Percentiles rank a stretch among this genome's conserved stretches.
phyloP scores from a whole-genome alignment of 192 early-diverging fungal genomes.

The Coemansia sp. region DNA sequence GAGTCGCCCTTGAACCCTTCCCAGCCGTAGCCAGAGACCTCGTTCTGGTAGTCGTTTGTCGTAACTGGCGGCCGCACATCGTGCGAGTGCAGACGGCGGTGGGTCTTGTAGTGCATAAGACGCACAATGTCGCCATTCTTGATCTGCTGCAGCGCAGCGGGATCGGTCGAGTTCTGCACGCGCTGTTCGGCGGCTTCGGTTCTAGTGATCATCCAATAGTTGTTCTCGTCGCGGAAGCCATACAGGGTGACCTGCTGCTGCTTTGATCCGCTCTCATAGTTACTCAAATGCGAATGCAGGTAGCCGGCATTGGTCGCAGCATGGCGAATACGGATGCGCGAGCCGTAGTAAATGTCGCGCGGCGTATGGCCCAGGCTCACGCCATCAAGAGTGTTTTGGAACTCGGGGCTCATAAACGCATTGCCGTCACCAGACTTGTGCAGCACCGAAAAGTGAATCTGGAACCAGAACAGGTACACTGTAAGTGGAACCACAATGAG shows the following conservation, averaged over 20 bases:
- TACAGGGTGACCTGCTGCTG: conserved; percentile 83
- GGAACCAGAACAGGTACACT: conserved; percentile 83
- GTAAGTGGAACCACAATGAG: conserved; percentile 76
- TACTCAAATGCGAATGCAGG: conserved; percentile 63
- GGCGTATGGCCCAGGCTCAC: conserved; percentile 48
- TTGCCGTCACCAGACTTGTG: conserved; percentile 82
- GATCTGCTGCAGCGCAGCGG: conserved; percentile 45
- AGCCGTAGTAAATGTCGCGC: conserved; percentile 53
- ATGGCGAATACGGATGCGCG: conserved; percentile 48
- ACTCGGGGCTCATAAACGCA: conserved; percentile 84
- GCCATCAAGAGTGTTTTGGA: conserved; percentile 80
- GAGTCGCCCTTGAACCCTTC: conserved; percentile 75
- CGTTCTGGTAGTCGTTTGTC: conserved; percentile 70
- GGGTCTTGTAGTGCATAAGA: conserved; percentile 64
- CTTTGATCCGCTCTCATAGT: conserved; percentile 62
- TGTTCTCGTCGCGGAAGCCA: conserved; percentile 81
- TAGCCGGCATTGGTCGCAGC: conserved; percentile 50
- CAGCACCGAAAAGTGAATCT: conserved; percentile 85
- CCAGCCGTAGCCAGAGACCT: conserved; percentile 71
- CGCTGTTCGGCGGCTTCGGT: conserved; percentile 28
- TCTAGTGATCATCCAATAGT: conserved; percentile 64
- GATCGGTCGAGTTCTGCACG: conserved; percentile 36
- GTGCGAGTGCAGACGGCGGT: conserved; percentile 70
- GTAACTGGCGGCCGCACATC: conserved; percentile 65
- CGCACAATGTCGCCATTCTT: conserved; percentile 73